A percentile compares a stretch with the other conserved stretches of the same genome.
Evolutionary conservation across 1,139 yeast species (phyloP).

Genomic region (Groenewaldozyma auringiensis): DNA sequence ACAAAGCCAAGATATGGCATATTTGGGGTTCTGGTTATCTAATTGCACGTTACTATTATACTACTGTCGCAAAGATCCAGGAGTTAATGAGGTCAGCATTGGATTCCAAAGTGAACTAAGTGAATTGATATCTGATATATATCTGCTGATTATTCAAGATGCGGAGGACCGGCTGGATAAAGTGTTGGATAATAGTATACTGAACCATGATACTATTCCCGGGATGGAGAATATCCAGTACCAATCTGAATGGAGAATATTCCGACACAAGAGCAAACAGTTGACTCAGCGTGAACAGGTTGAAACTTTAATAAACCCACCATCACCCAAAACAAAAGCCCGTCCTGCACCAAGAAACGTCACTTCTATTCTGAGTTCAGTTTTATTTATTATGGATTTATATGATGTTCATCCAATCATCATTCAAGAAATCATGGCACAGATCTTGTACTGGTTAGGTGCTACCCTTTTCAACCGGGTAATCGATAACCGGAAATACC

Average conservation of each 20-base stretch:
- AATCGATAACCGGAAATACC: conserved; percentile 54
- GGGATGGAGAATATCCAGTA: conserved; percentile 36
- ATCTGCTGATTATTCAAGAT: conserved; percentile 31
- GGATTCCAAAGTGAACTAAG: conserved; percentile 29
- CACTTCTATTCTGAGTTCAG: conserved; percentile 81
- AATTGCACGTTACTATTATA: conserved; percentile 34
- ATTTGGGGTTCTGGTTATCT: conserved; percentile 37
- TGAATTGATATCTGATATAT: conserved; percentile 31
- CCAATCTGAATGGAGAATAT: conserved; percentile 38
- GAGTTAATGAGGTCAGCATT: conserved; percentile 26
- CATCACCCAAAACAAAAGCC: conserved; percentile 55
- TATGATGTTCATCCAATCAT: conserved; percentile 73
- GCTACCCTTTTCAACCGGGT: conserved; percentile 66
- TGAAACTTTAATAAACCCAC: conserved; percentile 57
- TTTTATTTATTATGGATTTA: conserved; percentile 74
- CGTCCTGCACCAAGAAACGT: conserved; percentile 84
- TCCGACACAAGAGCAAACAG: conserved; percentile 26
- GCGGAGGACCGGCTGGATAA: conserved; percentile 34
- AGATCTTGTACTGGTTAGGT: conserved; percentile 73
- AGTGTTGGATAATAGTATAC: conserved; percentile 33
- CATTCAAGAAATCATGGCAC: conserved; percentile 67
- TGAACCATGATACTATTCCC: conserved; percentile 39
- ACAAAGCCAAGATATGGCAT: conserved; percentile 34
- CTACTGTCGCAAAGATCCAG: conserved; percentile 35
- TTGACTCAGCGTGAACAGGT: conserved; percentile 45